Percentiles rank a stretch among this genome's conserved stretches.
Evolutionary conservation across 768 basidiomycete species (phyloP).

Genomic region (Chiua virens): DNA sequence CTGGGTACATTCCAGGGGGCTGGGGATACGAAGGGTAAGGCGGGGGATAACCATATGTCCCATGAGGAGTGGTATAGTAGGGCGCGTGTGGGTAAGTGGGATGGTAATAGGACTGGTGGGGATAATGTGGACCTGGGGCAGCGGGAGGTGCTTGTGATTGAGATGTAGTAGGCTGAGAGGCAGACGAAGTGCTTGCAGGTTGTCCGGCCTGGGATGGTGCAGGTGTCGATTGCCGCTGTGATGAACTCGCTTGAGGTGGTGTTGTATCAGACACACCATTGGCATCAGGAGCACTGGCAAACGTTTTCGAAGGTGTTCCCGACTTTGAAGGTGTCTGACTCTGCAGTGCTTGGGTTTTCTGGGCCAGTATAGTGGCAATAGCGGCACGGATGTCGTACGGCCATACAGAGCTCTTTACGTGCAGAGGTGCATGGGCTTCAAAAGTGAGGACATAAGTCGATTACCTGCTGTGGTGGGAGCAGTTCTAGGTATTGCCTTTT

Average conservation of each 20-base stretch:
- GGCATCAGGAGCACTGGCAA: slow-evolving; percentile 7
- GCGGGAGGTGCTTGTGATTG: slow-evolving; percentile 21
- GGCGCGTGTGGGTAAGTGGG: slow-evolving; percentile 66
- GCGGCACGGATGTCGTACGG: slow-evolving; percentile 66
- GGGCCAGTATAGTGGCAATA: slow-evolving; percentile 50
- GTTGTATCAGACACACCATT: slow-evolving; percentile 13
- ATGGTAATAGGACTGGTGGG: slow-evolving; percentile 57
- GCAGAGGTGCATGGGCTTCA: slow-evolving; percentile 65
- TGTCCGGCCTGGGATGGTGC: slow-evolving; percentile 26
- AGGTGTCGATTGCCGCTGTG: slow-evolving; percentile 16
- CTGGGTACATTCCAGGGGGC: slow-evolving; percentile 32
- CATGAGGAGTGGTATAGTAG: slow-evolving; percentile 54
- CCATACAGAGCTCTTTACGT: slow-evolving; percentile 69
- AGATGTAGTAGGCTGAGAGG: slow-evolving; percentile 19
- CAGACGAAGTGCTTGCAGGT: slow-evolving; percentile 17
- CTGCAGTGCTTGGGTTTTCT: slow-evolving; percentile 25
- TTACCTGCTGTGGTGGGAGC: slow-evolving; percentile 67
- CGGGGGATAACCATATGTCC: slow-evolving; percentile 40
- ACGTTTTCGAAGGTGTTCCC: slow-evolving; percentile 12
- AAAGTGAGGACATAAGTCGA: slow-evolving; percentile 77
- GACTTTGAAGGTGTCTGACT: slow-evolving; percentile 11
- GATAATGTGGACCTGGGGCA: slow-evolving; percentile 38
- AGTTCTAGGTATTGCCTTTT: slow-evolving; percentile 72
- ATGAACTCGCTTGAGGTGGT: slow-evolving; percentile 17
- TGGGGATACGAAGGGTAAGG: slow-evolving; percentile 32